Percentiles rank a stretch among this genome's conserved stretches.
phyloP scores from a whole-genome alignment of 352 stramenopile genomes.

The Pythium myriotylum region DNA sequence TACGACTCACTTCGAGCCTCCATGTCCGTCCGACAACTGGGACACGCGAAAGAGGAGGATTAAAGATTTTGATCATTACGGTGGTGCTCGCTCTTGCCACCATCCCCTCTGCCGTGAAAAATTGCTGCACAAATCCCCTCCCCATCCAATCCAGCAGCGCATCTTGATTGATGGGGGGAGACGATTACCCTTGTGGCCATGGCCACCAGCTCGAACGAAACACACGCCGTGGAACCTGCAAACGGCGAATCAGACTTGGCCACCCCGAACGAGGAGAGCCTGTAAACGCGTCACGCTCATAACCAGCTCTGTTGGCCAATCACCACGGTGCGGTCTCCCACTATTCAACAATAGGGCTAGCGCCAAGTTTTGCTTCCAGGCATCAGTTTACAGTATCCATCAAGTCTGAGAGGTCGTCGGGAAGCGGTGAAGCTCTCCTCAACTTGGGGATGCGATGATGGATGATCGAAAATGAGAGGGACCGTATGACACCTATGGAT shows the following conservation, averaged over 20 bases:
- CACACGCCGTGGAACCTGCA: not conserved
- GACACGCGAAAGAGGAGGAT: not conserved
- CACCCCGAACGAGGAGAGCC: not conserved
- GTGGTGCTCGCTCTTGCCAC: not conserved
- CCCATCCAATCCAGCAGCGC: no score
- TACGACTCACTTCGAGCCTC: not conserved
- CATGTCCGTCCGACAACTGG: no score
- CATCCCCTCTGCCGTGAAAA: no score
- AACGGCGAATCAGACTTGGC: not conserved
- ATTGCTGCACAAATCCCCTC: no score
- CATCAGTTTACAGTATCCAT: no score
- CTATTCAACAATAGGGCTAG: not conserved
- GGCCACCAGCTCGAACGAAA: not conserved
- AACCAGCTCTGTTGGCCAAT: not conserved
- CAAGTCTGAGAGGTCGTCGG: no score
- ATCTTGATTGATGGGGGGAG: no score
- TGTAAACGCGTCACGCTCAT: conserved; percentile 1
- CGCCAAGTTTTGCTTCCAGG: no score
- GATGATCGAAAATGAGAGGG: conserved; percentile 21
- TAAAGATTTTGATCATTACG: conserved; percentile 4
- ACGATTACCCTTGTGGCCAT: not conserved
- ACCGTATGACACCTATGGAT: conserved; percentile 22
- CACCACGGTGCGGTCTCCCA: not conserved
- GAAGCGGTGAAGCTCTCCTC: not conserved
- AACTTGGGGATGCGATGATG: conserved; percentile 10